phyloP scores from a whole-genome alignment of 1,284 basidiomycete species.

The Ceratobasidium theobromae region DNA sequence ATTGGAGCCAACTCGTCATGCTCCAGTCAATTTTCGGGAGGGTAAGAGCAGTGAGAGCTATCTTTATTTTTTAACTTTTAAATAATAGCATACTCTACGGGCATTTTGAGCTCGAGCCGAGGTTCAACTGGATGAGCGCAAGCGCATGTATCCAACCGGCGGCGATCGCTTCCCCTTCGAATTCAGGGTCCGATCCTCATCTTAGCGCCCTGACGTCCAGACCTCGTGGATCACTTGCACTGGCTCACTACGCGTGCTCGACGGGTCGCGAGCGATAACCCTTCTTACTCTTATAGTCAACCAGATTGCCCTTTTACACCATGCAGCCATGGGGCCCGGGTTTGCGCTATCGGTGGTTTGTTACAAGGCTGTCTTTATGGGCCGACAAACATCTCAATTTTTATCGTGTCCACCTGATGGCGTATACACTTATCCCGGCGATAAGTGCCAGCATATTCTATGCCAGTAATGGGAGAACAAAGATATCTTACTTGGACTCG shows the following conservation, averaged over 20 bases:
- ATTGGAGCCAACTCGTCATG: no score
- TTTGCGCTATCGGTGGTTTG: no score
- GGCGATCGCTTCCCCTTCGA: not conserved
- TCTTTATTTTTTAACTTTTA: no score
- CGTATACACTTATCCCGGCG: constrained; percentile 17
- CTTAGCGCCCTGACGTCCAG: not conserved
- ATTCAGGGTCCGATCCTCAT: not conserved
- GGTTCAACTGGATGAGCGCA: not conserved
- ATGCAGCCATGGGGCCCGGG: no score
- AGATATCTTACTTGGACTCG: constrained; percentile 17
- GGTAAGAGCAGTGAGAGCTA: no score
- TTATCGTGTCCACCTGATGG: constrained; percentile 23
- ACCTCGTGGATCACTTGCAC: not conserved
- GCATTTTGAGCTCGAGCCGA: not conserved
- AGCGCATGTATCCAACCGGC: not conserved
- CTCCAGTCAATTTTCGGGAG: no score
- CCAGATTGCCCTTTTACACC: no score
- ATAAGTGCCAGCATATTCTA: constrained; percentile 30
- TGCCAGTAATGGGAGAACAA: constrained; percentile 27
- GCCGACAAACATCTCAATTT: constrained; percentile 24
- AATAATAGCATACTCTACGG: no score
- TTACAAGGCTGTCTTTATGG: constrained; percentile 11
- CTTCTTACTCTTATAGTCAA: no score
- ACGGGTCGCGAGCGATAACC: no score
- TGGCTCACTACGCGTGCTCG: no score